Conservation (phyloP, 208 protist genomes). For the Vickermania spadyakhi region DNA sequence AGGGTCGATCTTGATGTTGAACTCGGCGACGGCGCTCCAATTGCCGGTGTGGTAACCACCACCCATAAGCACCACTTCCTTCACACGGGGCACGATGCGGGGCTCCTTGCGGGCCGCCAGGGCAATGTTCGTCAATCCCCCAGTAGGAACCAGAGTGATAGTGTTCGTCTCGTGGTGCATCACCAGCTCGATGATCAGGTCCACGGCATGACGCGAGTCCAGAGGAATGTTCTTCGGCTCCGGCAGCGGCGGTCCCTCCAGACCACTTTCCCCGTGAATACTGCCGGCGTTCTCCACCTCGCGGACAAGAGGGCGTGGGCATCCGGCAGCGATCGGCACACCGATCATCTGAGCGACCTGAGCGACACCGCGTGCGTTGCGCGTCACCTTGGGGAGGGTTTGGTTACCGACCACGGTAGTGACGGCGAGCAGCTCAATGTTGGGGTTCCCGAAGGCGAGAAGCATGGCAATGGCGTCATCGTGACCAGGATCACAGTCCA, state of each 20-base stretch:
- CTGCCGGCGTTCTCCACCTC: constrained; percentile 49
- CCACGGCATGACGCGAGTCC: background rate
- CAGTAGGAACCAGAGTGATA: constrained; percentile 36
- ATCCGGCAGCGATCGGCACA: constrained; percentile 65
- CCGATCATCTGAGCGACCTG: background rate
- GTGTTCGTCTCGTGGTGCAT: constrained; percentile 17
- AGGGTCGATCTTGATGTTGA: constrained; percentile 82
- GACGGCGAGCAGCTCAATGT: constrained; percentile 63
- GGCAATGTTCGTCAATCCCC: constrained; percentile 70
- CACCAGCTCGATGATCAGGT: constrained; percentile 42
- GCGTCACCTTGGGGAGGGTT: constrained; percentile 63
- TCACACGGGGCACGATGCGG: constrained; percentile 12
- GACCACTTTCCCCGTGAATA: background rate
- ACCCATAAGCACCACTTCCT: constrained; percentile 56
- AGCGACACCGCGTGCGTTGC: constrained; percentile 12
- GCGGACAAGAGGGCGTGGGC: constrained; percentile 42
- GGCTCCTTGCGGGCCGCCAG: constrained; percentile 58
- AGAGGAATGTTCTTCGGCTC: background rate
- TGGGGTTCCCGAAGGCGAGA: constrained; percentile 53
- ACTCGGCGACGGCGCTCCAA: constrained; percentile 70
- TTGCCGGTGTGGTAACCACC: constrained; percentile 76
- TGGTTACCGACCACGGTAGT: constrained; percentile 73
- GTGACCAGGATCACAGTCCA: constrained; percentile 78
- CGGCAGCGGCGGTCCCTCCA: background rate
- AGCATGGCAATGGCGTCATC: constrained; percentile 85